Percentiles rank a stretch among this genome's conserved stretches.
phyloP scores from a whole-genome alignment of 306 rosid genomes.

The Dalbergia cochinchinensis region DNA sequence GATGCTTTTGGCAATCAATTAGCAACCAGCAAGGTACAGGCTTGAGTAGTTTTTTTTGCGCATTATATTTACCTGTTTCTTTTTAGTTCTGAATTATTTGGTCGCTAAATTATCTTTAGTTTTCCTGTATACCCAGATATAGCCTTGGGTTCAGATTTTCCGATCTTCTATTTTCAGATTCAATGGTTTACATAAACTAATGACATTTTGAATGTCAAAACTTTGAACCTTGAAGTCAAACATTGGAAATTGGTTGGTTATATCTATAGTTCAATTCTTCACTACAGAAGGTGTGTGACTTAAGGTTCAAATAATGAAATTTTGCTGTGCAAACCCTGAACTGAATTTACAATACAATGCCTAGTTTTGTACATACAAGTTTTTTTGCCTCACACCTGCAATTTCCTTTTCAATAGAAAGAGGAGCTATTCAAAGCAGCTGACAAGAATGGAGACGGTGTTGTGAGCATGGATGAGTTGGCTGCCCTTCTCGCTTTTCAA shows the following conservation, averaged over 20 bases:
- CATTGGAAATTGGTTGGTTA: constrained; percentile 31
- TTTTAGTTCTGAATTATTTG: constrained; percentile 32
- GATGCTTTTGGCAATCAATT: constrained; percentile 90
- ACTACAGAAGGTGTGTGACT: constrained; percentile 16
- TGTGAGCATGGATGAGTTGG: constrained; percentile 94
- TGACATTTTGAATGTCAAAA: constrained; percentile 34
- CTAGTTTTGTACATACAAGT: constrained; percentile 23
- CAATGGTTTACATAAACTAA: constrained; percentile 24
- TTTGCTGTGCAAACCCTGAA: constrained; percentile 35
- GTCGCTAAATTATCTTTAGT: constrained; percentile 20
- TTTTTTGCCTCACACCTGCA: constrained; percentile 41
- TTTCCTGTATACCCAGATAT: constrained; percentile 28
- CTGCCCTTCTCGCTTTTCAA: constrained; percentile 83
- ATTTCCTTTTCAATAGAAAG: constrained; percentile 71
- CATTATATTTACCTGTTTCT: constrained; percentile 5
- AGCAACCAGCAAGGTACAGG: constrained; percentile 80
- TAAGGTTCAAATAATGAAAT: constrained; percentile 29
- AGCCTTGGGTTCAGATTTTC: constrained; percentile 43
- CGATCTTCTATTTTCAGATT: constrained; percentile 19
- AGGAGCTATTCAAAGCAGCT: constrained; percentile 91
- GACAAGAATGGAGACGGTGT: constrained; percentile 89
- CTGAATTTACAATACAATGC: constrained; percentile 24
- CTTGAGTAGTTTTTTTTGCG: constrained; percentile 12
- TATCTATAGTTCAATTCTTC: constrained; percentile 39
- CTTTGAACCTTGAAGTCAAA: constrained; percentile 37